A percentile compares a stretch with the other conserved stretches of the same genome.
Evolutionary conservation across 169 alveolate species (phyloP).

Genomic region (Babesia bovis): DNA sequence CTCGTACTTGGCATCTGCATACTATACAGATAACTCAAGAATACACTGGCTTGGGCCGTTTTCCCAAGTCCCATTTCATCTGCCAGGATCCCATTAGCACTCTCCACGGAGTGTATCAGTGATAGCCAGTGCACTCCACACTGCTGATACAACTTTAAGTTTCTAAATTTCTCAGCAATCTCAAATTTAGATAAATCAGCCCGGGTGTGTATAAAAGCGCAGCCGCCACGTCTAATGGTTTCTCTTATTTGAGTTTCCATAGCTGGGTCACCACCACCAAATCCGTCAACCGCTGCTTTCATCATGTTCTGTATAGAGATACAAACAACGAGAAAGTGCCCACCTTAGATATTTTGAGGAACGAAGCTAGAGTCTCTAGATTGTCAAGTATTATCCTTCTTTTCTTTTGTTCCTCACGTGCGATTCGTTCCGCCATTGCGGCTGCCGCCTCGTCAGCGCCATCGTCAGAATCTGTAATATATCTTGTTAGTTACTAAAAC

Average conservation of each 20-base stretch:
- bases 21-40: slow-evolving; percentile 63
- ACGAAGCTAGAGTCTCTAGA: slow-evolving; percentile 33
- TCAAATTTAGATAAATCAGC: slow-evolving; percentile 24
- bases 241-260: slow-evolving; percentile 3
- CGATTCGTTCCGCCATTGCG: slow-evolving; percentile 18
- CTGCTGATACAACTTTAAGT: slow-evolving; percentile 81
- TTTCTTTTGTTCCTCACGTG: slow-evolving; percentile 38
- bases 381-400: slow-evolving; percentile 5
- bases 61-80: slow-evolving; percentile 92
- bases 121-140: slow-evolving; percentile 87
- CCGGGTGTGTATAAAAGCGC: slow-evolving; percentile 24
- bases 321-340: not conserved
- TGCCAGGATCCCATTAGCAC: slow-evolving; percentile 84
- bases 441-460: slow-evolving; percentile 31
- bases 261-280: slow-evolving; percentile 13
- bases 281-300: slow-evolving; percentile 2
- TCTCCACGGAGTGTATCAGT: slow-evolving; percentile 68
- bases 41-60: slow-evolving; percentile 86
- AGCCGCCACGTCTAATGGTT: slow-evolving; percentile 31
- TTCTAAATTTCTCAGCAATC: slow-evolving; percentile 31
- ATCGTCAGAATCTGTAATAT: slow-evolving; percentile 9
- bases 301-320: not conserved
- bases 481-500: not conserved
- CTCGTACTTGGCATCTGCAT: not conserved
- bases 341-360: slow-evolving; percentile 33